These are phyloP conservation scores for Liriodendron chinense DNA, from an alignment of 164 flowering plant species.

Conservation along the genomic window DNA sequence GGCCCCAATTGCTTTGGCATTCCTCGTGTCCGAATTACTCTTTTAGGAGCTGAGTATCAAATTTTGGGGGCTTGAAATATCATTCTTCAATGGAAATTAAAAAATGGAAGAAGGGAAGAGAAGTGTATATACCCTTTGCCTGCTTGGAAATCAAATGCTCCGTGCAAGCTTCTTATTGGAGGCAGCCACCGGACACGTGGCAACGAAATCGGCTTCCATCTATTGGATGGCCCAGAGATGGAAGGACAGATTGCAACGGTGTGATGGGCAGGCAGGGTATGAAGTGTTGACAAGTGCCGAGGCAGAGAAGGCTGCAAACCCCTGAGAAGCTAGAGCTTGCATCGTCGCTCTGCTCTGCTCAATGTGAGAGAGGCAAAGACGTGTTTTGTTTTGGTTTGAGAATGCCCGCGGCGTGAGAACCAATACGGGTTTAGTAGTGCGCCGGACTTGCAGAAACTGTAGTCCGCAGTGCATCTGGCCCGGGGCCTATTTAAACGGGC, in stretches of 20 bases:
- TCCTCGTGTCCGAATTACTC: too few relatives aligned
- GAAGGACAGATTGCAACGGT: not conserved
- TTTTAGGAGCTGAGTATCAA: too few relatives aligned
- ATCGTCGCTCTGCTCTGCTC: conserved; percentile 4
- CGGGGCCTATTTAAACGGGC: too few relatives aligned
- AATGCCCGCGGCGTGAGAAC: not conserved
- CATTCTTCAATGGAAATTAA: not conserved
- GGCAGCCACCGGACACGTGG: conserved; percentile 19
- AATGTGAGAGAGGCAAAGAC: not conserved
- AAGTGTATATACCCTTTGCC: conserved; percentile 44
- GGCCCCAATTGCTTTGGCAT: too few relatives aligned
- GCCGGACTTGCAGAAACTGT: too few relatives aligned
- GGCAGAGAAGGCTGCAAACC: conserved; percentile 3
- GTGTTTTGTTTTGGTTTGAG: not conserved
- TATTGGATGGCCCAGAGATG: not conserved
- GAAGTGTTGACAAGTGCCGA: not conserved
- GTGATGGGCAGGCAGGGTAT: not conserved
- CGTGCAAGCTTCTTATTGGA: conserved; percentile 8
- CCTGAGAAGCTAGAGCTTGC: conserved; percentile 17
- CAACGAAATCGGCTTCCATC: not conserved
- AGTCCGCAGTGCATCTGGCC: too few relatives aligned
- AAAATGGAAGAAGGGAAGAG: not conserved
- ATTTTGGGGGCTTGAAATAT: too few relatives aligned
- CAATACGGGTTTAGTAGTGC: not conserved
- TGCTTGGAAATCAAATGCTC: conserved; percentile 40